Conservation (phyloP, 352 stramenopile species). For the Phytophthora litchii region DNA sequence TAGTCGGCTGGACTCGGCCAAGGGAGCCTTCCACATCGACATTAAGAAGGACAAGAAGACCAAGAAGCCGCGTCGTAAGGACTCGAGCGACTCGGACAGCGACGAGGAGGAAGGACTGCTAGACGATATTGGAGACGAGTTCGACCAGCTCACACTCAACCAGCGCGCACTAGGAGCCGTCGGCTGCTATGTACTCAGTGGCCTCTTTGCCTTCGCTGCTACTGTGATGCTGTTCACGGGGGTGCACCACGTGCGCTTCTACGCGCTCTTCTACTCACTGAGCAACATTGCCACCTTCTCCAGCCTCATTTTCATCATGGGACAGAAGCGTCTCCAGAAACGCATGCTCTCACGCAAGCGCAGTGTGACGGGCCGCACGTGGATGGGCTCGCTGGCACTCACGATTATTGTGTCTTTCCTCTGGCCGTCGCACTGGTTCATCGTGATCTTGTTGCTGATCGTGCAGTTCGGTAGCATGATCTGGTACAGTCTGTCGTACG, state of each 20-base stretch:
- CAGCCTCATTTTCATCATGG: slow-evolving; percentile 54
- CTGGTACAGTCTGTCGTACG: slow-evolving; percentile 60
- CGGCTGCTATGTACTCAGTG: slow-evolving; percentile 44
- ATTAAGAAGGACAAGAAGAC: slow-evolving; percentile 38
- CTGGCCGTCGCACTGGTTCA: slow-evolving; percentile 49
- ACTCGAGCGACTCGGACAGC: slow-evolving; percentile 43
- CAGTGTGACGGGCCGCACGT: slow-evolving; percentile 36
- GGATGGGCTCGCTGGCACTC: slow-evolving; percentile 48
- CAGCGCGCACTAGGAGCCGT: slow-evolving; percentile 42
- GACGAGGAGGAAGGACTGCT: slow-evolving; percentile 49
- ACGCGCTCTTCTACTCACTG: slow-evolving; percentile 49
- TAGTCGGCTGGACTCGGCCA: slow-evolving; percentile 29
- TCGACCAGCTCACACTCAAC: slow-evolving; percentile 48
- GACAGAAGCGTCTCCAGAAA: slow-evolving; percentile 43
- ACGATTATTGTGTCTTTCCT: slow-evolving; percentile 52
- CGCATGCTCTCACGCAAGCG: slow-evolving; percentile 50
- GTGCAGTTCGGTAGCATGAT: slow-evolving; percentile 61
- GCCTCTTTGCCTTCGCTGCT: slow-evolving; percentile 40
- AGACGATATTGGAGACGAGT: slow-evolving; percentile 41
- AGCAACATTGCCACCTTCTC: slow-evolving; percentile 50
- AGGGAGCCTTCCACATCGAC: slow-evolving; percentile 45
- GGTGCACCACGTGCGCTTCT: slow-evolving; percentile 50
- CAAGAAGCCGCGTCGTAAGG: slow-evolving; percentile 34
- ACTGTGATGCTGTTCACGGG: slow-evolving; percentile 44
- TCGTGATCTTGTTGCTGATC: slow-evolving; percentile 58